phyloP scores from a whole-genome alignment of 805 yeast genomes.

The Myxozyma melibiosi region DNA sequence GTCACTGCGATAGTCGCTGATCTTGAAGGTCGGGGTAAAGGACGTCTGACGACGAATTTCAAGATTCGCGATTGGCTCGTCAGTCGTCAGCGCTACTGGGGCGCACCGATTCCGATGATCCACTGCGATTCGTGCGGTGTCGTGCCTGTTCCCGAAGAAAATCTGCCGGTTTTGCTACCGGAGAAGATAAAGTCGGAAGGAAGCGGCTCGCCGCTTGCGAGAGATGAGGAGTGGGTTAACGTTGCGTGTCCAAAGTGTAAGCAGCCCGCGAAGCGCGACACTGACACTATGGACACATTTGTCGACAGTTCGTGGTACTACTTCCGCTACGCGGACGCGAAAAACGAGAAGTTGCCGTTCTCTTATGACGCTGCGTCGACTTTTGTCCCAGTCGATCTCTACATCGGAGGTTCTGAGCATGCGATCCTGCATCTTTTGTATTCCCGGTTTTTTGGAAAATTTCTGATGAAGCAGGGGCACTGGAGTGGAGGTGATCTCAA shows the following conservation, averaged over 20 bases:
- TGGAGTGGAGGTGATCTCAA: constrained; percentile 62
- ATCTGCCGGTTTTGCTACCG: constrained; percentile 84
- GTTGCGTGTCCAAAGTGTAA: constrained; percentile 79
- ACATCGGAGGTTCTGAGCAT: constrained; percentile 95
- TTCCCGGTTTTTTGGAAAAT: constrained; percentile 82
- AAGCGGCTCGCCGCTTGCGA: constrained; percentile 66
- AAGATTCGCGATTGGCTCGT: constrained; percentile 91
- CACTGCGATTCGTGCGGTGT: constrained; percentile 86
- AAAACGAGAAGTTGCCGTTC: constrained; percentile 61
- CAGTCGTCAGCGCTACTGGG: constrained; percentile 96
- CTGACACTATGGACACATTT: constrained; percentile 98
- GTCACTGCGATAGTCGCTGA: constrained; percentile 48
- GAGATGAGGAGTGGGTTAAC: constrained; percentile 67
- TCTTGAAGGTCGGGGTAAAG: constrained; percentile 49
- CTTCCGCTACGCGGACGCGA: constrained; percentile 78
- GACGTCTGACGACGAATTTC: constrained; percentile 55
- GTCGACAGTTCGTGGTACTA: constrained; percentile 98
- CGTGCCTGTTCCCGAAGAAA: constrained; percentile 87
- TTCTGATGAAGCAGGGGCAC: constrained; percentile 63
- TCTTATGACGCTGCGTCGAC: constrained; percentile 51
- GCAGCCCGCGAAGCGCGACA: constrained; percentile 74
- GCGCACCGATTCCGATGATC: constrained; percentile 94
- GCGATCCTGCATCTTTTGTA: constrained; percentile 90
- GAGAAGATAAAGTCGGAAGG: constrained; percentile 47
- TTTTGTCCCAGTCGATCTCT: constrained; percentile 81